Conservation (phyloP, 2,329 filamentous ascomycete species). For the Ophiostoma perfectum region DNA sequence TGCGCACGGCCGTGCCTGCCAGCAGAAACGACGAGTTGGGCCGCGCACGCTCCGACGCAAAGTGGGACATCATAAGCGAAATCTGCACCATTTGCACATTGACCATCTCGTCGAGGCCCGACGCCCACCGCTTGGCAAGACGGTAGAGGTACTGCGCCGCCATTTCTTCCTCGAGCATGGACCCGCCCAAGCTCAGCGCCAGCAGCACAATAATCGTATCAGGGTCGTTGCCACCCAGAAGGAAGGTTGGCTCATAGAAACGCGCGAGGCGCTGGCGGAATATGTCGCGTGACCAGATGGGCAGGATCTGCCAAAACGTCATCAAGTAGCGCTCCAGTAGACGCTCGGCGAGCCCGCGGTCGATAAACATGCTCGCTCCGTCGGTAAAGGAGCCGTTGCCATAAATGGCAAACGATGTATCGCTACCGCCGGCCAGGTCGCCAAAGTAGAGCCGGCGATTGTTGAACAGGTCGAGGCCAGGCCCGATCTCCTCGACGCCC, state of each 20-base stretch:
- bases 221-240: slow-evolving; percentile 14
- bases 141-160: slow-evolving; percentile 23
- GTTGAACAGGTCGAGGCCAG: slow-evolving; percentile 27
- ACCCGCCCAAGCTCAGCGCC: slow-evolving; percentile 22
- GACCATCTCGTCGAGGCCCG: slow-evolving; percentile 25
- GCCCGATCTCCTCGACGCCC: slow-evolving; percentile 26
- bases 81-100: slow-evolving; percentile 27
- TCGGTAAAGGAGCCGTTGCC: slow-evolving; percentile 19
- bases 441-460: slow-evolving; percentile 27
- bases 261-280: slow-evolving; percentile 21
- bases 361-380: slow-evolving; percentile 22
- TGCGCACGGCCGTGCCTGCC: slow-evolving; percentile 23
- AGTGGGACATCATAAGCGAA: slow-evolving; percentile 26
- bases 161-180: slow-evolving; percentile 24
- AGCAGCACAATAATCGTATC: slow-evolving; percentile 24
- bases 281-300: slow-evolving; percentile 23
- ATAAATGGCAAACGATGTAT: background rate
- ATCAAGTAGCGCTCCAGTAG: slow-evolving; percentile 23
- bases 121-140: slow-evolving; percentile 23
- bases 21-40: slow-evolving; percentile 24
- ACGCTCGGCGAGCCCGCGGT: slow-evolving; percentile 18
- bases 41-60: slow-evolving; percentile 23
- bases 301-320: slow-evolving; percentile 25
- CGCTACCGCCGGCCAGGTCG: slow-evolving; percentile 22
- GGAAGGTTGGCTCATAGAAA: slow-evolving; percentile 19